phyloP scores from a whole-genome alignment of 345 rosid genomes.

The Brassica cretica region DNA sequence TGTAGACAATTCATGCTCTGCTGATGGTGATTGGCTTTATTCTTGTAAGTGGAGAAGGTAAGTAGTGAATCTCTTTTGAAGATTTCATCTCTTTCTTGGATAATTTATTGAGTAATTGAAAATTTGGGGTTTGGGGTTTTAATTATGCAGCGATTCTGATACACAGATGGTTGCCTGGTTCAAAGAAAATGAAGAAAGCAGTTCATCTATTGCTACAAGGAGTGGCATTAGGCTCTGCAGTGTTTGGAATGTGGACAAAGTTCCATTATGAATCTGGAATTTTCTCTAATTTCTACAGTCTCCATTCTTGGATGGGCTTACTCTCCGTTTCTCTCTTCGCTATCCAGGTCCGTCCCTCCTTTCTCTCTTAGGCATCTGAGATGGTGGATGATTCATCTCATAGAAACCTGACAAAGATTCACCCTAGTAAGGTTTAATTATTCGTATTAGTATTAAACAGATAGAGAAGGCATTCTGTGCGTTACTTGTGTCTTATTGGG shows the following conservation, averaged over 20 bases:
- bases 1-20: slow-evolving; percentile 70
- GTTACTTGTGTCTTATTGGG: too few relatives aligned
- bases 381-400: too few relatives aligned
- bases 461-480: too few relatives aligned
- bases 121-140: not conserved
- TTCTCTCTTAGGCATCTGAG: not conserved
- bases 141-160: slow-evolving; percentile 70
- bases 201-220: slow-evolving; percentile 88
- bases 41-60: slow-evolving; percentile 88
- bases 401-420: too few relatives aligned
- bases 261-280: slow-evolving; percentile 64
- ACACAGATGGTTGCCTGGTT: slow-evolving; percentile 87
- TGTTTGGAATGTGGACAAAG: slow-evolving; percentile 88
- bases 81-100: not conserved
- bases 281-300: slow-evolving; percentile 78
- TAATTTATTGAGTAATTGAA: not conserved
- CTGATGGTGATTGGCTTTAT: slow-evolving; percentile 95
- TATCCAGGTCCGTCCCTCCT: slow-evolving; percentile 58
- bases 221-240: slow-evolving; percentile 77
- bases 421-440: too few relatives aligned
- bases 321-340: slow-evolving; percentile 77
- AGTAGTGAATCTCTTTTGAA: slow-evolving; percentile 24
- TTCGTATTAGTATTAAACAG: too few relatives aligned
- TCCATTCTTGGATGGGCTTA: slow-evolving; percentile 99
- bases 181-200: slow-evolving; percentile 77